These are phyloP conservation scores for Macrolepiota albuminosa DNA, from an alignment of 768 basidiomycete species.

Conservation along the genomic window DNA sequence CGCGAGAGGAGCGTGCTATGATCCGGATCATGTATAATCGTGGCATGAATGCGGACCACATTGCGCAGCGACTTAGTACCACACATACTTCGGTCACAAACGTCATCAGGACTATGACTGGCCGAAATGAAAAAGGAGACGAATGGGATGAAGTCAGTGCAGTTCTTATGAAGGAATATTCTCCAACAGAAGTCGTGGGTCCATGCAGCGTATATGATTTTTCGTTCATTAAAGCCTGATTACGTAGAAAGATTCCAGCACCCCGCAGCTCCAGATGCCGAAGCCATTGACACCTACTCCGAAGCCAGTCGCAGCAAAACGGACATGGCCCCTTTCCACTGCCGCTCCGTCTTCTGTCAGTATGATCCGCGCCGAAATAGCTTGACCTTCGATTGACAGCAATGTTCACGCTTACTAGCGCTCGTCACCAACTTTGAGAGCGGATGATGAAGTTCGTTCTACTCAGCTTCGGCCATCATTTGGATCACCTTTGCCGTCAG, in stretches of 20 bases:
- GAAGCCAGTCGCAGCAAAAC: not conserved
- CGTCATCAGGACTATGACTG: not conserved
- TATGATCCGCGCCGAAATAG: not conserved
- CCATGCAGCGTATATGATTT: not conserved
- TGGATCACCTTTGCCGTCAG: not conserved
- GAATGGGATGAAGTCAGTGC: not conserved
- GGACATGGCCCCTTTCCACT: constrained; percentile 8
- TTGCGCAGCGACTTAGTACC: not conserved
- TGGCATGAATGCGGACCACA: not conserved
- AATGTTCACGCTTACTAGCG: not conserved
- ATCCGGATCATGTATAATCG: constrained; percentile 2
- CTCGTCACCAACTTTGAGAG: not conserved
- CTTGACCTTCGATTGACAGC: not conserved
- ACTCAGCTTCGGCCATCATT: no score
- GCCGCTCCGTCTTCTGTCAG: not conserved
- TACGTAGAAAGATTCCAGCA: not conserved
- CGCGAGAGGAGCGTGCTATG: constrained; percentile 1
- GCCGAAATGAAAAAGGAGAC: not conserved
- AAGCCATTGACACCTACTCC: not conserved
- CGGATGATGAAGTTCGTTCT: not conserved
- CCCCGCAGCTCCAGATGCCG: not conserved
- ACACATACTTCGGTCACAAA: not conserved
- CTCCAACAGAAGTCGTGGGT: not conserved
- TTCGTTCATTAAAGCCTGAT: not conserved
- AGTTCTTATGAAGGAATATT: not conserved